Evolutionary conservation across 2,329 filamentous ascomycete genomes (phyloP), one percentile per base, ranked within the genome.

Genomic region (Xenoacremonium recifei): DNA sequence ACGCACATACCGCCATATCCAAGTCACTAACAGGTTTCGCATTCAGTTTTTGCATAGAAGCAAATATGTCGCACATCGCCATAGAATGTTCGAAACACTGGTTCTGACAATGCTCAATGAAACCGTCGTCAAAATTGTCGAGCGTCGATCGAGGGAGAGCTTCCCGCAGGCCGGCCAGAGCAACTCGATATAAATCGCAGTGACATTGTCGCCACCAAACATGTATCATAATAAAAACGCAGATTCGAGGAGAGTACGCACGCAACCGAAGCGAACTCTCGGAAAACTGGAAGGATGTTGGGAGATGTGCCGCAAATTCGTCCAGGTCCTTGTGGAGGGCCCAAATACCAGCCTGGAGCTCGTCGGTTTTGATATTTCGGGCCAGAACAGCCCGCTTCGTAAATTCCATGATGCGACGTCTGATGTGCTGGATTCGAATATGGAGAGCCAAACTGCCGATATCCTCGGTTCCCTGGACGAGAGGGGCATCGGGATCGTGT

Each of bases 121-220:
- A 79, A 3, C 62, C 63, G 9, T 68, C 69, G 35, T 76, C 73
- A 3, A 80, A 62, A 42, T 66, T 67, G 37, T 66, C 67, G 9
- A 79, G 60, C 11, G 65, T 63, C 0, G 65, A 56, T 6, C 65
- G 65, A 3, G 75, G 67, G 1, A 80, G 60, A 0, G 75, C 72
- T 27, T 79, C 76, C 16, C 73, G 70, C 23, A 80, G 65, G 1
- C 75, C 75, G 0, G 66, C 65, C 6, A 80, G 64, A 3, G 71
- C 75, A 6, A 79, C 64, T 2, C 77, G 73, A 48, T 78, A 80
- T 3, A 80, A 63, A 51, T 80, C 77, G 48, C 76, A 76, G 50
- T 80, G 71, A 43, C 77, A 80, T 47, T 80, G 77, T 20, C 75
- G 67, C 76, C 76, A 80, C 75, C 73, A 77, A 7, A 80, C 66